phyloP scores from a whole-genome alignment of 2,329 filamentous ascomycete species.

The Ophiocordyceps camponoti-rufipedis region DNA sequence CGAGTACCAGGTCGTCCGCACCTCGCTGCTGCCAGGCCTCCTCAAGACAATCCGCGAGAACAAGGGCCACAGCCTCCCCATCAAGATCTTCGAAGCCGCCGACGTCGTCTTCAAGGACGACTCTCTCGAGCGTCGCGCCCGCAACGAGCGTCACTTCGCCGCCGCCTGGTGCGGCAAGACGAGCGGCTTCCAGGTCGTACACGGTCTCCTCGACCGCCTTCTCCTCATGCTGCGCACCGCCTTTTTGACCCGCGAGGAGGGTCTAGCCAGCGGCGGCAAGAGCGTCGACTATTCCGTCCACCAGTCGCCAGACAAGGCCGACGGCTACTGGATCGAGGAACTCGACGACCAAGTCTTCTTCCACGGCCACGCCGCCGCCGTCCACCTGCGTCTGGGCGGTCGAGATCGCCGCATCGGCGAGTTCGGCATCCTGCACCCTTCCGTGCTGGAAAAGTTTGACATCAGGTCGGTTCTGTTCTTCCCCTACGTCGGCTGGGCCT shows the following conservation, averaged over 20 bases:
- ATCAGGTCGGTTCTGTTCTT: constrained; percentile 39
- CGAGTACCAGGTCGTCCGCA: constrained; percentile 87
- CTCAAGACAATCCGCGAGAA: constrained; percentile 91
- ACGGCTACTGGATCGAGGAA: constrained; percentile 90
- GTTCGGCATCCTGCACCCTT: constrained; percentile 88
- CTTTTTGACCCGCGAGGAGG: constrained; percentile 63
- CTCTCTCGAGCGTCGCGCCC: constrained; percentile 61
- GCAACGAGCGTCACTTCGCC: constrained; percentile 92
- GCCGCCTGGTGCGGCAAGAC: constrained; percentile 90
- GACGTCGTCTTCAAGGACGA: constrained; percentile 88
- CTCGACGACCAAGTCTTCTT: constrained; percentile 86
- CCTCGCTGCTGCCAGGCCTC: constrained; percentile 67
- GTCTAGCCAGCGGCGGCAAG: constrained; percentile 30
- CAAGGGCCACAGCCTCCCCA: constrained; percentile 71
- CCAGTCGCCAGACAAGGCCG: constrained; percentile 35
- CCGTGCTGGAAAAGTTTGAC: constrained; percentile 84
- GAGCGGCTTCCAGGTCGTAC: constrained; percentile 87
- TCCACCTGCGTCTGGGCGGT: constrained; percentile 58
- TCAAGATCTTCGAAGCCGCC: constrained; percentile 82
- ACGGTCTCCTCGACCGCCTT: constrained; percentile 80
- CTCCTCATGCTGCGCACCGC: constrained; percentile 79
- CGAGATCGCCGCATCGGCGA: constrained; percentile 65
- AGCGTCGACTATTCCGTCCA: constrained; percentile 32
- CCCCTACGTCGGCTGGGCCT: too few relatives aligned
- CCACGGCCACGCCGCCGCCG: constrained; percentile 68